A percentile compares a stretch with the other conserved stretches of the same genome.
Evolutionary conservation across 352 stramenopile genomes (phyloP).

Genomic region (Phytophthora fragariae): DNA sequence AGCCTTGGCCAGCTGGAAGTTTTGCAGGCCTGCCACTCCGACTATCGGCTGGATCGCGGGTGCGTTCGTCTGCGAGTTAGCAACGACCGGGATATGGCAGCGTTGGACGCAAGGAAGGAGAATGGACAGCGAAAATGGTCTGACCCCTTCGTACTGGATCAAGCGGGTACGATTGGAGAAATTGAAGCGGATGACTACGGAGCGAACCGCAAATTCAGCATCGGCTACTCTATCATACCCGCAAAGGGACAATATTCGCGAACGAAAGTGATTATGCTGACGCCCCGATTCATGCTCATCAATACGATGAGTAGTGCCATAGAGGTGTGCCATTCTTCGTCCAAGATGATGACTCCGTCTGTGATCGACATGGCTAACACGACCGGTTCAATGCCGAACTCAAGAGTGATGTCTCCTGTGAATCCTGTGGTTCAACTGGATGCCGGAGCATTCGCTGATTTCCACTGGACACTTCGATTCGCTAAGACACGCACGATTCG

Average conservation of each 20-base stretch:
- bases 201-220: slow-evolving; percentile 73
- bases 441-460: slow-evolving; percentile 81
- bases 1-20: slow-evolving; percentile 76
- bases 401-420: slow-evolving; percentile 63
- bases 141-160: slow-evolving; percentile 71
- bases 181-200: slow-evolving; percentile 74
- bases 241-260: slow-evolving; percentile 83
- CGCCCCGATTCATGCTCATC: slow-evolving; percentile 85
- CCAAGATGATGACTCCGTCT: slow-evolving; percentile 58
- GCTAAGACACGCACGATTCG: slow-evolving; percentile 78
- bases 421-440: slow-evolving; percentile 78
- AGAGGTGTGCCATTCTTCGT: slow-evolving; percentile 84
- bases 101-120: slow-evolving; percentile 49
- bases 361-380: slow-evolving; percentile 52
- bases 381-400: slow-evolving; percentile 50
- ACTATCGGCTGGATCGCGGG: slow-evolving; percentile 67
- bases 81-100: slow-evolving; percentile 46
- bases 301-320: slow-evolving; percentile 77
- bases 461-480: slow-evolving; percentile 83
- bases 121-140: slow-evolving; percentile 76
- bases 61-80: slow-evolving; percentile 82
- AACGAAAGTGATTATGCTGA: slow-evolving; percentile 90
- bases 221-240: slow-evolving; percentile 83
- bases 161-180: slow-evolving; percentile 78
- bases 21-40: slow-evolving; percentile 84